Conservation (phyloP, 176 grass and related monocot genomes). For the Juncus inflexus region DNA sequence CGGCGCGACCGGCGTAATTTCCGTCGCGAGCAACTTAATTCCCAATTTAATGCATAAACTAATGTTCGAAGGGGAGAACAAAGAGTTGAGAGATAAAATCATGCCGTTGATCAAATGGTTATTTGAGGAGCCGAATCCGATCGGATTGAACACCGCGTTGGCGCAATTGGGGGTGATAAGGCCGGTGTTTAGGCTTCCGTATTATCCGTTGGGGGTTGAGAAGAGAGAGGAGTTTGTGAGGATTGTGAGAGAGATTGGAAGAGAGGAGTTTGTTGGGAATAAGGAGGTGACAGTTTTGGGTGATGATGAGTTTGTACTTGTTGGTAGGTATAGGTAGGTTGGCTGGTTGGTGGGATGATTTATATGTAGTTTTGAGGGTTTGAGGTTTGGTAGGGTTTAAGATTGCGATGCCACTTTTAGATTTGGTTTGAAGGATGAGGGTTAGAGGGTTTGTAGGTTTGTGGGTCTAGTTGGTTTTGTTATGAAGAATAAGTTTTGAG, state of each 20-base stretch:
- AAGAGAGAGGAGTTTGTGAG: conserved; percentile 31
- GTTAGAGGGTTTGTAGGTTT: too few relatives aligned
- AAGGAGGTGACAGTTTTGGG: conserved; percentile 54
- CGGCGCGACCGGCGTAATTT: conserved; percentile 71
- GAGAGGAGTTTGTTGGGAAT: conserved; percentile 70
- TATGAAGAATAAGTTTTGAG: too few relatives aligned
- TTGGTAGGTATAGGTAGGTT: conserved; percentile 30
- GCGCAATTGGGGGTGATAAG: conserved; percentile 31
- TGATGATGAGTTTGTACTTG: conserved; percentile 67
- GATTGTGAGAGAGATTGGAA: conserved; percentile 36
- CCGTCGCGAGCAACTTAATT: conserved; percentile 83
- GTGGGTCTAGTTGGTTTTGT: too few relatives aligned
- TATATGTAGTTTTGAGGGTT: too few relatives aligned
- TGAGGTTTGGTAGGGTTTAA: too few relatives aligned
- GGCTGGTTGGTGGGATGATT: too few relatives aligned
- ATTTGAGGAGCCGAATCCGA: conserved; percentile 31
- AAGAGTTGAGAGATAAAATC: conserved; percentile 24
- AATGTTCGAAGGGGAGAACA: conserved; percentile 32
- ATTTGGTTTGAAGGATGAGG: too few relatives aligned
- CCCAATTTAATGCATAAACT: conserved; percentile 62
- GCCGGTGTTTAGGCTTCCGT: conserved; percentile 30
- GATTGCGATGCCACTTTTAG: too few relatives aligned
- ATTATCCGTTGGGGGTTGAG: conserved; percentile 28
- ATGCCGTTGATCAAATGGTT: conserved; percentile 34
- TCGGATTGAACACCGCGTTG: conserved; percentile 34